Evolutionary conservation across 768 basidiomycete species (phyloP), one percentile per base, ranked within the genome.

Genomic region (Fomitopsis pulvina): DNA sequence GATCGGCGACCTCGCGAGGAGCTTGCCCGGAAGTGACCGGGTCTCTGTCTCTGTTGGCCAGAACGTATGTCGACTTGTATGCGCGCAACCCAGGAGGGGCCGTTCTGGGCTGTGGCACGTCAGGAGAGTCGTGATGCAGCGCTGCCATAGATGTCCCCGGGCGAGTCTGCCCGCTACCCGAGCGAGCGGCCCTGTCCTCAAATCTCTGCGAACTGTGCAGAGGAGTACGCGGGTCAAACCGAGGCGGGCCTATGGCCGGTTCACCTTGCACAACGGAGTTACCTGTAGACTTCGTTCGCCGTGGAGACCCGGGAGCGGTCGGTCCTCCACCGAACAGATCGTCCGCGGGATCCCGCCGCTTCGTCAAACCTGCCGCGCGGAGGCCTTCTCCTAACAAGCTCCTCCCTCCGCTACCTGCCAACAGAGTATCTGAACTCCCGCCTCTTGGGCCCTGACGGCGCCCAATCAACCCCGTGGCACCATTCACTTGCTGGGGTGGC

Each of bases 351-450:
- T 58, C 61, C 49, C 64, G 62, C 41, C 65, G 63, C 65, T 61
- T 73, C 26, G 72, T 74, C 49, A 89, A 68, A 9, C 87, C 88
- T 0, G 87, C 85, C 0, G 86, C 84, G 42, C 82, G 73, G 51
- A 90, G 60, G 14, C 80, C 80, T 63, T 88, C 85, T 3, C 83
- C 79, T 8, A 86, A 63, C 12, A 90, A 63, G 56, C 76, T 81
- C 50, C 85, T 66, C 10, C 78, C 74, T 14, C 54, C 69, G 30
- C 62, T 73, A 24, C 67, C 68, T 6, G 62, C 56, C 16, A 64
- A 66, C 7, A 80, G 71, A 60, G 78, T 85, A 66, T 89, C 88
- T 2, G 80, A 83, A 60, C 84, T 87, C 4, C 87, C 87, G 0
- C 76, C 77, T 29, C 87, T 70, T 14, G 75, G 62, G 26, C 72